Evolutionary conservation across 1,139 yeast species (phyloP).

Genomic region (Saccharomyces hybrid): DNA sequence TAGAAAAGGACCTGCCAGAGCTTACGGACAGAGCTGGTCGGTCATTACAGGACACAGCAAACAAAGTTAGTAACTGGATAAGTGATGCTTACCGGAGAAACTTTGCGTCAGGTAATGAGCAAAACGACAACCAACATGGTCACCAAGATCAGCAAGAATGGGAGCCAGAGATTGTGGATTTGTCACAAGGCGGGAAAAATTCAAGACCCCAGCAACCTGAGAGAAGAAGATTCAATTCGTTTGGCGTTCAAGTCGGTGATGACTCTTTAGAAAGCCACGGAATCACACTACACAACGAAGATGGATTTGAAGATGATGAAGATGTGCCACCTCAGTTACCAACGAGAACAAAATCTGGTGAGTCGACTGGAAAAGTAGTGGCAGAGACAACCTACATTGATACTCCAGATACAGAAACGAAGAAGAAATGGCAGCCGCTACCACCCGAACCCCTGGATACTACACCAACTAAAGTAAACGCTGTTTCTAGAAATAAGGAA

Average conservation of each 20-base stretch:
- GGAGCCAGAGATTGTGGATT: slow-evolving; percentile 1
- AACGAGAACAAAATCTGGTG: slow-evolving; percentile 29
- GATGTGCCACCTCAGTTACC: slow-evolving; percentile 41
- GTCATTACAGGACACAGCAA: slow-evolving; percentile 78
- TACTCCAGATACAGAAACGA: slow-evolving; percentile 25
- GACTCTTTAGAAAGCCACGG: slow-evolving; percentile 53
- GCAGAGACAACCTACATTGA: slow-evolving; percentile 29
- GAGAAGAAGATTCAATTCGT: slow-evolving; percentile 32
- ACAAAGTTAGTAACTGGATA: slow-evolving; percentile 77
- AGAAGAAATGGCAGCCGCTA: slow-evolving; percentile 24
- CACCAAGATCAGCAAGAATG: slow-evolving; percentile 10
- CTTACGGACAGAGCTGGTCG: slow-evolving; percentile 62
- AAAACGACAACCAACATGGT: slow-evolving; percentile 15
- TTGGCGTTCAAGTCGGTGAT: slow-evolving; percentile 37
- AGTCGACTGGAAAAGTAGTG: slow-evolving; percentile 16
- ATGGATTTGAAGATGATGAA: slow-evolving; percentile 31
- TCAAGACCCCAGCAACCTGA: slow-evolving; percentile 13
- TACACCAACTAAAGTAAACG: slow-evolving; percentile 24
- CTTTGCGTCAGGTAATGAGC: slow-evolving; percentile 19
- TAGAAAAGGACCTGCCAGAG: slow-evolving; percentile 55
- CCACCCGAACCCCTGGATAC: slow-evolving; percentile 23
- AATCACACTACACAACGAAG: slow-evolving; percentile 44
- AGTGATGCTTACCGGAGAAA: slow-evolving; percentile 45
- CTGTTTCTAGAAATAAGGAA: slow-evolving; percentile 8
- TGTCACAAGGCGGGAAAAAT: background rate